Evolutionary conservation across 495 filamentous ascomycete genomes (phyloP), one percentile per base, ranked within the genome.

Genomic region (Talaromyces stipitatus): DNA sequence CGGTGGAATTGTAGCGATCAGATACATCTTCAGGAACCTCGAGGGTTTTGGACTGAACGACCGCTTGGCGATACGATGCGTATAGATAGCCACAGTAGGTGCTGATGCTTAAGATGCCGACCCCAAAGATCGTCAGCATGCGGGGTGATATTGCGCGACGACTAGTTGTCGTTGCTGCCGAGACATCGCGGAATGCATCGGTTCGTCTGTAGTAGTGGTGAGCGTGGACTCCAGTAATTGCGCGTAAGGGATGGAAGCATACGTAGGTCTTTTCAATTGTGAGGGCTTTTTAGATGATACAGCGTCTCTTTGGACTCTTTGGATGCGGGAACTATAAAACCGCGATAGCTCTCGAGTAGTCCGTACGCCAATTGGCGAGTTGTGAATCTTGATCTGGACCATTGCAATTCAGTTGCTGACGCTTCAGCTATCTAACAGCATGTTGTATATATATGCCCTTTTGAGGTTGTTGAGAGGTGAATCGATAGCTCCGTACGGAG

Each of bases 1-100:
- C 85, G 8, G 78, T 83, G 12, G 62, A 62, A 61, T 84, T 74
- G 69, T 82, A 85, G 26, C 81, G 74, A 60, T 79, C 72, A 51
- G 82, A 81, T 18, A 82, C 76, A 52, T 83, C 81, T 28, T 60
- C 54, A 6, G 79, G 78, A 10, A 80, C 62, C 10, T 68, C 38
- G 0, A 79, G 62, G 14, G 68, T 62, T 56, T 72, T 67, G 0
- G 69, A 60, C 55, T 71, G 65, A 18, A 60, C 60, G 0, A 76
- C 70, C 62, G 74, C 69, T 29, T 64, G 67, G 11, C 57, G 60
- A 62, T 81, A 75, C 0, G 76, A 76, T 28, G 68, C 62, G 62
- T 80, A 84, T 10, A 83, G 66, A 47, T 74, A 82, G 55, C 77
- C 67, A 57, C 71, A 71, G 68, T 85, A 85, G 28, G 69, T 70